These are phyloP conservation scores for Globisporangium paroecandrum DNA, from an alignment of 352 stramenopile genomes.

Conservation along the genomic window DNA sequence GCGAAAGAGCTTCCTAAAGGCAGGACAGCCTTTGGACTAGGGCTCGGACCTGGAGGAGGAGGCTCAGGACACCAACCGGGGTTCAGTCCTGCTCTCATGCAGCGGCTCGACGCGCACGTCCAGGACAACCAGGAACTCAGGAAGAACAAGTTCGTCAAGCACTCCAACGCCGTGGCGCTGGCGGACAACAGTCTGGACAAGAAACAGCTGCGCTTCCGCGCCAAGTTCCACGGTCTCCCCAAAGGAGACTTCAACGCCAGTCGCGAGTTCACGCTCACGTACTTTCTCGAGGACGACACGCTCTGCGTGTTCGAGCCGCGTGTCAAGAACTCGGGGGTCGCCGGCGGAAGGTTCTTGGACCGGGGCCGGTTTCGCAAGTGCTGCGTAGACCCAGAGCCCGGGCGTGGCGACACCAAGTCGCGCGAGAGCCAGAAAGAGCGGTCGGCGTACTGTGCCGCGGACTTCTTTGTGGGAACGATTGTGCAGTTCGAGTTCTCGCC, in stretches of 20 bases:
- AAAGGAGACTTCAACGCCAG: constrained; percentile 35
- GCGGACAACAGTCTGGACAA: constrained; percentile 34
- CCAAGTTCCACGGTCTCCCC: constrained; percentile 44
- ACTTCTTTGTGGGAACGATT: constrained; percentile 74
- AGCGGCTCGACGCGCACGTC: constrained; percentile 15
- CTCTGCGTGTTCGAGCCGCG: constrained; percentile 71
- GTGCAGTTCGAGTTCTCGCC: constrained; percentile 72
- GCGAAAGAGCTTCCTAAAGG: background rate
- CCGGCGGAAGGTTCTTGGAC: constrained; percentile 70
- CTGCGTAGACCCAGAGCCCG: constrained; percentile 13
- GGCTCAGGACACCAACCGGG: background rate
- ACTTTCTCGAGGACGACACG: constrained; percentile 78
- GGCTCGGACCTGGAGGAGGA: background rate
- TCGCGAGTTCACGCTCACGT: constrained; percentile 76
- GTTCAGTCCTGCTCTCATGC: constrained; percentile 19
- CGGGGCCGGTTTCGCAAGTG: constrained; percentile 65
- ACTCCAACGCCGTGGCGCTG: constrained; percentile 24
- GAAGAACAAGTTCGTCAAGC: background rate
- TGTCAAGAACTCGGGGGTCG: constrained; percentile 63
- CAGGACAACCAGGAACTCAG: constrained; percentile 22
- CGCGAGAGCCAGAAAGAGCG: constrained; percentile 33
- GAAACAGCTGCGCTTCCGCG: constrained; percentile 74
- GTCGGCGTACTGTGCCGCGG: constrained; percentile 38
- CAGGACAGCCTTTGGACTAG: background rate
- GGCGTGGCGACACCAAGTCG: constrained; percentile 19